Evolutionary conservation across 768 basidiomycete species (phyloP).

Genomic region (Termitomyces sp.): DNA sequence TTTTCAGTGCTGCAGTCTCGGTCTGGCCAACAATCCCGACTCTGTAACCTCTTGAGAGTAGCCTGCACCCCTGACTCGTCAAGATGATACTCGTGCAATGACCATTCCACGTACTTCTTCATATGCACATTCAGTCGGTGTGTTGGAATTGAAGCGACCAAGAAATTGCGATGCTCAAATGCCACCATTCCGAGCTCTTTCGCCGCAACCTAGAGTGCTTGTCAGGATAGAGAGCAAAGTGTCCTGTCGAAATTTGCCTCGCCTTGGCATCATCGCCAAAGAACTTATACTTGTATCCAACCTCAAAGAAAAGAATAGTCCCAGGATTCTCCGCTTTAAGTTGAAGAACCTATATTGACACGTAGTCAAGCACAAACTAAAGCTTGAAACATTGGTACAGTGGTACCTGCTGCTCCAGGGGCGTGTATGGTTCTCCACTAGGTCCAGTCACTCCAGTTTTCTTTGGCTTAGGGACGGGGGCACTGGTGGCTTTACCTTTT

Average conservation of each 20-base stretch:
- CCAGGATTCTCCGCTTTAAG: slow-evolving; percentile 65
- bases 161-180: slow-evolving; percentile 67
- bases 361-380: not conserved
- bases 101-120: slow-evolving; percentile 51
- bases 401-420: slow-evolving; percentile 65
- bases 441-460: slow-evolving; percentile 52
- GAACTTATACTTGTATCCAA: slow-evolving; percentile 83
- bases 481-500: slow-evolving; percentile 25
- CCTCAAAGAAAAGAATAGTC: slow-evolving; percentile 73
- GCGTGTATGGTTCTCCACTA: slow-evolving; percentile 69
- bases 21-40: slow-evolving; percentile 82
- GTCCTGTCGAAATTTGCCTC: slow-evolving; percentile 1
- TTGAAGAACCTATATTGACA: slow-evolving; percentile 40
- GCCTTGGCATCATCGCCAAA: slow-evolving; percentile 84
- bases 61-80: slow-evolving; percentile 26
- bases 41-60: slow-evolving; percentile 75
- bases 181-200: slow-evolving; percentile 78
- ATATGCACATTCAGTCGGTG: slow-evolving; percentile 67
- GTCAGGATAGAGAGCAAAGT: slow-evolving; percentile 1
- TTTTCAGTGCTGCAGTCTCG: slow-evolving; percentile 89
- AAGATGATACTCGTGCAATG: not conserved
- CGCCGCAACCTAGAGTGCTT: slow-evolving; percentile 52
- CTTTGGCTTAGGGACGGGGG: slow-evolving; percentile 25
- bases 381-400: not conserved
- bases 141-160: slow-evolving; percentile 70